Evolutionary conservation across 2,329 filamentous ascomycete genomes (phyloP).

Genomic region (Aspergillus ochraceus): DNA sequence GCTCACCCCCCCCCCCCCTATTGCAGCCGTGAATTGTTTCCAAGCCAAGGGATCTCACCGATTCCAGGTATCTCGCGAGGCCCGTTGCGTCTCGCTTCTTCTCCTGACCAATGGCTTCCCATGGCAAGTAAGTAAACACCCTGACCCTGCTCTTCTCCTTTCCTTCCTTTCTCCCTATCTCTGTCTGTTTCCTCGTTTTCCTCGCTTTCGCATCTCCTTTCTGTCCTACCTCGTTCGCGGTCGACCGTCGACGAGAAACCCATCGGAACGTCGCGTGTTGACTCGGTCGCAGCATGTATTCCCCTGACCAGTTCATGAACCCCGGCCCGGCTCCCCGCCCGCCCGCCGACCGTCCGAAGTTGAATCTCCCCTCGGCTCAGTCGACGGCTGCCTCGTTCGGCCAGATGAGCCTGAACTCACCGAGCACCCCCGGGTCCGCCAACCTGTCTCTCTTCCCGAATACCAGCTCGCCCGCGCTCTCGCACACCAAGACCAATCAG

Average conservation of each 20-base stretch:
- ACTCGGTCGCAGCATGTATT: constrained; percentile 49
- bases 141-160: not conserved
- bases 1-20: not conserved
- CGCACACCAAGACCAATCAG: constrained; percentile 57
- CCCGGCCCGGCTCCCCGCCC: constrained; percentile 91
- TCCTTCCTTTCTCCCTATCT: constrained; percentile 1
- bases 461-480: constrained; percentile 70
- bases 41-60: constrained; percentile 5
- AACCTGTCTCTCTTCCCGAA: constrained; percentile 66
- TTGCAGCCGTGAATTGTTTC: not conserved
- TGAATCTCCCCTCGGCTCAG: constrained; percentile 70
- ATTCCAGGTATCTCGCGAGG: constrained; percentile 16
- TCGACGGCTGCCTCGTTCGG: constrained; percentile 68
- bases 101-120: constrained; percentile 30
- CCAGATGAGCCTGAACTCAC: constrained; percentile 69
- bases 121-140: constrained; percentile 37
- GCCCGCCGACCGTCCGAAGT: constrained; percentile 77
- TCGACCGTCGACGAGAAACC: not conserved
- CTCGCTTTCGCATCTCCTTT: not conserved
- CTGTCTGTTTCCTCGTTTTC: not conserved
- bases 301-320: constrained; percentile 82
- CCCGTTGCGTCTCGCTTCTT: constrained; percentile 23
- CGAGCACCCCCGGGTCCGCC: constrained; percentile 52
- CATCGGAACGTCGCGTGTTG: not conserved
- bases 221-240: too few species aligned